Conservation (phyloP, 352 stramenopile genomes). For the Globisporangium nunn region DNA sequence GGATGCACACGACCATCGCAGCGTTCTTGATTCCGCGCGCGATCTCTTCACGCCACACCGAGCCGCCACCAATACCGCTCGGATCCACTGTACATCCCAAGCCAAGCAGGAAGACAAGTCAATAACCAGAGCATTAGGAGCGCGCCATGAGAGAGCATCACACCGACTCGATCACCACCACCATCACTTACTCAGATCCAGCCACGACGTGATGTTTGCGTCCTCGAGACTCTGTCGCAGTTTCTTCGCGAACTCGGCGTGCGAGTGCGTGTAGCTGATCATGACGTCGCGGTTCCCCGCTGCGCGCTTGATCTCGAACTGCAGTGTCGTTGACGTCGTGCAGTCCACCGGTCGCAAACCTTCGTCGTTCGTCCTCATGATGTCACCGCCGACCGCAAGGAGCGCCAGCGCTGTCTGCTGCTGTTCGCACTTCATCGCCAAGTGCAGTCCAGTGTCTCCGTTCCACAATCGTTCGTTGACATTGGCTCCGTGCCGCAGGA, state of each 20-base stretch:
- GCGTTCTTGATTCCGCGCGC: constrained; percentile 71
- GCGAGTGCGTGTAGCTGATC: constrained; percentile 86
- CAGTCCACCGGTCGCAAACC: constrained; percentile 68
- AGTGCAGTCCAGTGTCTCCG: constrained; percentile 65
- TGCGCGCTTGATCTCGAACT: constrained; percentile 78
- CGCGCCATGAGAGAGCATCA: too few species aligned
- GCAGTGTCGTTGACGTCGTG: constrained; percentile 73
- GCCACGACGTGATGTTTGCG: constrained; percentile 70
- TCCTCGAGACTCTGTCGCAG: constrained; percentile 63
- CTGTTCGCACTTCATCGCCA: constrained; percentile 68
- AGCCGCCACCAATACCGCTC: constrained; percentile 68
- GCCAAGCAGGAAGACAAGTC: too few species aligned
- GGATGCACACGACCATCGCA: constrained; percentile 58
- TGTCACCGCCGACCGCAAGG: constrained; percentile 41
- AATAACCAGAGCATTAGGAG: too few species aligned
- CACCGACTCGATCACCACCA: too few species aligned
- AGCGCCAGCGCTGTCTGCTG: constrained; percentile 54
- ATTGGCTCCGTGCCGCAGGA: constrained; percentile 45
- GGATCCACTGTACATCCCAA: constrained; percentile 32
- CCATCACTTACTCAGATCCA: constrained; percentile 35
- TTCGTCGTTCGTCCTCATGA: constrained; percentile 62
- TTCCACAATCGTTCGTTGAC: constrained; percentile 63
- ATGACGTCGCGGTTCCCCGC: constrained; percentile 79
- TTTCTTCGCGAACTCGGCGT: constrained; percentile 64
- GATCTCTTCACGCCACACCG: constrained; percentile 80